phyloP scores from a whole-genome alignment of 176 grass and related monocot species.

The Oryza brachyantha region DNA sequence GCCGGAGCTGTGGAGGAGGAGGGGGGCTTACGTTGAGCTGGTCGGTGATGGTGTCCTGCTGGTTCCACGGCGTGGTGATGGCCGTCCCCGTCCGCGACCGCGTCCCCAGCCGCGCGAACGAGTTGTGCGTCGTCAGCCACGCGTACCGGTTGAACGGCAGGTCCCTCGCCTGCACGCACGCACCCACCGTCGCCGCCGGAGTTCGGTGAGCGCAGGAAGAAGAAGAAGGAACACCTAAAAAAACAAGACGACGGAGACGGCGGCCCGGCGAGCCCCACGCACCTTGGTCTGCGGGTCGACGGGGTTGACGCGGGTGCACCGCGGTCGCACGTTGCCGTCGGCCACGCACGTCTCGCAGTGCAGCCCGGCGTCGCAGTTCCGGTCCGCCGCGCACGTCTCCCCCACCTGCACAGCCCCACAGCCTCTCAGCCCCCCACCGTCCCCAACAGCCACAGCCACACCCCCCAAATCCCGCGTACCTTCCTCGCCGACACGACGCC shows the following conservation, averaged over 20 bases:
- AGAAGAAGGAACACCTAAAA: too few relatives aligned
- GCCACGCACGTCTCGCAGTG: constrained; percentile 92
- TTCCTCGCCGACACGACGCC: constrained; percentile 19
- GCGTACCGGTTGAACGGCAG: constrained; percentile 92
- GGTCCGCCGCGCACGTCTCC: constrained; percentile 43
- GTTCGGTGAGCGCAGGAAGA: too few relatives aligned
- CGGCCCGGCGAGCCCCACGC: too few relatives aligned
- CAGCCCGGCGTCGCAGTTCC: constrained; percentile 77
- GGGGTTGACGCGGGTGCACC: constrained; percentile 74
- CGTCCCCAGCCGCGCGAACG: constrained; percentile 74
- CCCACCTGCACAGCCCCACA: constrained; percentile 31
- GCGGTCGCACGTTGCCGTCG: constrained; percentile 51
- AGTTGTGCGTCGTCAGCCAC: constrained; percentile 97
- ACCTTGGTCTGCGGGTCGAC: constrained; percentile 82
- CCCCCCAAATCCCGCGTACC: background rate
- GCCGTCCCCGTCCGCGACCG: constrained; percentile 44
- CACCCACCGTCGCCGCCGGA: too few relatives aligned
- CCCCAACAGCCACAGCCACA: background rate
- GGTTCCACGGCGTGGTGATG: constrained; percentile 58
- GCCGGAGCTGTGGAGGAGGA: too few relatives aligned
- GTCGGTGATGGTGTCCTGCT: constrained; percentile 83
- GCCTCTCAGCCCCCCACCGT: accelerated
- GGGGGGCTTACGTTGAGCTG: constrained; percentile 70
- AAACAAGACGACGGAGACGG: too few relatives aligned
- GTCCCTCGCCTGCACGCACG: constrained; percentile 33